A percentile compares a stretch with the other conserved stretches of the same genome.
Evolutionary conservation across 1,284 basidiomycete species (phyloP).

Genomic region (Entoloma clypeatum): DNA sequence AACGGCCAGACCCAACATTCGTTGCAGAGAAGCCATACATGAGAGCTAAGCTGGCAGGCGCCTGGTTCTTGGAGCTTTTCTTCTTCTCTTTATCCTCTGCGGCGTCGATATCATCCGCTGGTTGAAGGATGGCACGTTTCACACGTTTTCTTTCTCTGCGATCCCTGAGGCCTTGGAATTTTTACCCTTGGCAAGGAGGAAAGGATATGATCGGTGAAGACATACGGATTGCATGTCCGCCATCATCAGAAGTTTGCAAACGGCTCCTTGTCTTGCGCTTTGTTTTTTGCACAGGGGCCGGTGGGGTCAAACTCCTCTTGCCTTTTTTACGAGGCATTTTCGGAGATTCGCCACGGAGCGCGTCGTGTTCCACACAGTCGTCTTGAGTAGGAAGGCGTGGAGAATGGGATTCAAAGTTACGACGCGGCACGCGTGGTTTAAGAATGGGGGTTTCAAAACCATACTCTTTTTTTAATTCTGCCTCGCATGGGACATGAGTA

Average conservation of each 20-base stretch:
- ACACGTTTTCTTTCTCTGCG: constrained; percentile 51
- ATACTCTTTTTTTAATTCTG: constrained; percentile 23
- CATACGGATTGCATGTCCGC: constrained; percentile 16
- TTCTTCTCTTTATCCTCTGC: constrained; percentile 23
- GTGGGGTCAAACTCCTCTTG: background rate
- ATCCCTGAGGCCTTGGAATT: constrained; percentile 45
- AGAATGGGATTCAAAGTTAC: background rate
- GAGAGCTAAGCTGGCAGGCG: constrained; percentile 55
- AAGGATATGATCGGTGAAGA: background rate
- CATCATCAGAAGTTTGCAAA: background rate
- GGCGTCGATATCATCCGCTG: constrained; percentile 20
- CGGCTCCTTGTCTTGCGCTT: constrained; percentile 1
- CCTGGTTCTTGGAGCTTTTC: constrained; percentile 34
- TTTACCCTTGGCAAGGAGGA: background rate
- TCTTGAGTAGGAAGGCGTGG: background rate
- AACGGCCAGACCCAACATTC: constrained; percentile 62
- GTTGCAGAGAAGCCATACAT: constrained; percentile 72
- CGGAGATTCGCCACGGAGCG: background rate
- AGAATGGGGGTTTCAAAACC: constrained; percentile 59
- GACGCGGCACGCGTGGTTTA: constrained; percentile 38
- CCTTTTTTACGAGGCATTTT: background rate
- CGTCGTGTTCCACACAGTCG: background rate
- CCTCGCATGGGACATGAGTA: constrained; percentile 9
- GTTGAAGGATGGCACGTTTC: constrained; percentile 50
- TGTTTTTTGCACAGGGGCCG: background rate